phyloP scores from a whole-genome alignment of 1,139 yeast genomes.

The Geotrichum reessii region DNA sequence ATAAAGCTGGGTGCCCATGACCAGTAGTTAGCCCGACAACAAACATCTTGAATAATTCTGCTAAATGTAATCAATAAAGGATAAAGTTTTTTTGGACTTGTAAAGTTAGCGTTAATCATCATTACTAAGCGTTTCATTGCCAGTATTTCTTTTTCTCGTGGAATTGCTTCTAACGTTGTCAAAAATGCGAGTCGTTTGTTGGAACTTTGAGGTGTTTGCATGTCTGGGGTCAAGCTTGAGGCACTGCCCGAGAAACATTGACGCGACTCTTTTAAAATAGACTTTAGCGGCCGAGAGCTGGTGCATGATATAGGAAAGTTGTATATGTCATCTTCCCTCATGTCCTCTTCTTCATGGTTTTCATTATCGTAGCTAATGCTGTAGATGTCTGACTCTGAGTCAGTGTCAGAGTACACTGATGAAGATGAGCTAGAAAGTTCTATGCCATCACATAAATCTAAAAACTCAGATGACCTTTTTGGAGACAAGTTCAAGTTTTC shows the following conservation, averaged over 20 bases:
- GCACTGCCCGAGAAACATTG: neutral
- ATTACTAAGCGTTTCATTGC: constrained; percentile 6
- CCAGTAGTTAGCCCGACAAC: constrained; percentile 14
- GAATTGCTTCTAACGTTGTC: constrained; percentile 10
- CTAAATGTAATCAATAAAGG: constrained; percentile 4
- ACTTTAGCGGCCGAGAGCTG: neutral
- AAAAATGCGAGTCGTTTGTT: constrained; percentile 7
- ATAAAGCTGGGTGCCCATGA: constrained; percentile 16
- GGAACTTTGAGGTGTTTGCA: constrained; percentile 1
- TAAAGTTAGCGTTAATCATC: neutral
- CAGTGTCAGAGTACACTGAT: neutral
- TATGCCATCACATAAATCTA: neutral
- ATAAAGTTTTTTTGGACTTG: neutral
- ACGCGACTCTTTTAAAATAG: neutral
- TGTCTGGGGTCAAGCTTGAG: neutral
- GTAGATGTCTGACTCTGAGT: neutral
- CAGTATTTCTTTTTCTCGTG: constrained; percentile 8
- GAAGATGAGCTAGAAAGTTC: neutral
- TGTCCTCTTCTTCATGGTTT: neutral
- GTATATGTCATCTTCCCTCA: neutral
- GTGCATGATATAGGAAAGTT: neutral
- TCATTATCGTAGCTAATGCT: neutral
- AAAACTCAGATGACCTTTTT: neutral
- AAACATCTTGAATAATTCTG: constrained; percentile 2
- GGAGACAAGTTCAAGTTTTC: neutral